These are phyloP conservation scores for Spergularia bocconei DNA, from an alignment of 148 eudicot species.

Conservation along the genomic window DNA sequence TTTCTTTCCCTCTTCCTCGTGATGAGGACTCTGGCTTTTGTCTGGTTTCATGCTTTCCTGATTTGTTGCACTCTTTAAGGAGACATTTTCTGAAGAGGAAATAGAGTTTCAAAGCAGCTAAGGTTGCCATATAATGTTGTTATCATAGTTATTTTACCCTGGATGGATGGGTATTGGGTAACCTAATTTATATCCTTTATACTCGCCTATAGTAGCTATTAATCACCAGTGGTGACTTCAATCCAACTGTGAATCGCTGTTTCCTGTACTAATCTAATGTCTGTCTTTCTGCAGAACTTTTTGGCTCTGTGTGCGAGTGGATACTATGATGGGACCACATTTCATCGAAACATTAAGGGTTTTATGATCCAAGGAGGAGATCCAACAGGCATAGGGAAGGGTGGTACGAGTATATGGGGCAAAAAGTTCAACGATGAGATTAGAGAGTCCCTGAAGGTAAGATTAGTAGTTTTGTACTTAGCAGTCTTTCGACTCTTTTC, in stretches of 20 bases:
- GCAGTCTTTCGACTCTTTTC: background rate
- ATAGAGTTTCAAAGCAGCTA: background rate
- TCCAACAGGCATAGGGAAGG: slow-evolving; percentile 95
- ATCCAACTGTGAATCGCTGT: background rate
- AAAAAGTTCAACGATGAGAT: slow-evolving; percentile 95
- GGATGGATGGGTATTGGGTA: too few species aligned
- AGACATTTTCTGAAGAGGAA: background rate
- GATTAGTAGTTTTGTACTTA: background rate
- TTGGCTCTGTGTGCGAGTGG: slow-evolving; percentile 93
- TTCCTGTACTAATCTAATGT: slow-evolving; percentile 1
- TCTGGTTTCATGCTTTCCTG: background rate
- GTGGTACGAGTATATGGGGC: slow-evolving; percentile 97
- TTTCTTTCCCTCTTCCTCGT: background rate
- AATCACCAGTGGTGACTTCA: background rate
- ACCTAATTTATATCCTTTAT: too few species aligned
- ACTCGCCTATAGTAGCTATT: too few species aligned
- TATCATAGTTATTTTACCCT: too few species aligned
- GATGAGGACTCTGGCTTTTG: background rate
- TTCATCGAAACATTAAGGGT: slow-evolving; percentile 95
- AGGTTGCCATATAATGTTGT: background rate
- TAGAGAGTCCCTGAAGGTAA: slow-evolving; percentile 93
- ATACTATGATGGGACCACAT: slow-evolving; percentile 90
- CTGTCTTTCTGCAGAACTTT: slow-evolving; percentile 61
- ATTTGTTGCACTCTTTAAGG: background rate
- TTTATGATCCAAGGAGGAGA: slow-evolving; percentile 99